Conservation (phyloP, 2,329 filamentous ascomycete genomes). For the Trichoderma cornu-damae region DNA sequence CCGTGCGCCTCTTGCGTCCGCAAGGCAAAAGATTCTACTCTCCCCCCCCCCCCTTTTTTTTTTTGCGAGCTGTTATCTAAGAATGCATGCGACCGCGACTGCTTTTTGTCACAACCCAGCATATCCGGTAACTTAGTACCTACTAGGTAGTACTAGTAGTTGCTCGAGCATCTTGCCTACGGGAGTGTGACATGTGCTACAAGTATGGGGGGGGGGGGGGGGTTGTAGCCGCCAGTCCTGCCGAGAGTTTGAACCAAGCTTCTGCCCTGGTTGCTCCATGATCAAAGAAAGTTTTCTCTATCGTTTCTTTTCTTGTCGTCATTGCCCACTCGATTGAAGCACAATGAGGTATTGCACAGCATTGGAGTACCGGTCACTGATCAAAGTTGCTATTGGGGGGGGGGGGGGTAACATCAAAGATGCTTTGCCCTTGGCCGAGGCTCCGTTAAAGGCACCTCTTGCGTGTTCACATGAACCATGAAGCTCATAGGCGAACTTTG, state of each 20-base stretch:
- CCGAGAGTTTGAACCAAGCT: not conserved
- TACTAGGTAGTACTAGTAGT: too few species aligned
- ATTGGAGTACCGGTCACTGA: too few species aligned
- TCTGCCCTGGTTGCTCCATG: too few species aligned
- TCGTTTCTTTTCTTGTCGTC: not conserved
- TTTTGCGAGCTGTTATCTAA: not conserved
- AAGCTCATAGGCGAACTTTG: slow-evolving; percentile 1
- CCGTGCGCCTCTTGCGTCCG: not conserved
- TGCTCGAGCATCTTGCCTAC: not conserved
- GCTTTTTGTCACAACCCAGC: too few species aligned
- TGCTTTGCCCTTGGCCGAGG: not conserved
- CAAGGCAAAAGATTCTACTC: not conserved
- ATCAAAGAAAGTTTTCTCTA: not conserved
- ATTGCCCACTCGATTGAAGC: too few species aligned
- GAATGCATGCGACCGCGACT: too few species aligned
- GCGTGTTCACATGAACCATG: not conserved
- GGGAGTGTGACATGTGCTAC: not conserved
- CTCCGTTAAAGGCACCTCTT: not conserved
- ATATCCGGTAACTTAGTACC: too few species aligned
- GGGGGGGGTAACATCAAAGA: too few species aligned
- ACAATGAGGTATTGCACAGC: too few species aligned
- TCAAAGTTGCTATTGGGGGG: too few species aligned
- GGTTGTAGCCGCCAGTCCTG: not conserved
- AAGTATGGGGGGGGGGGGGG: not conserved
- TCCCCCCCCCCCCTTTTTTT: not conserved